Conservation (phyloP, 805 yeast genomes). For the Ogataea paradorogensis region DNA sequence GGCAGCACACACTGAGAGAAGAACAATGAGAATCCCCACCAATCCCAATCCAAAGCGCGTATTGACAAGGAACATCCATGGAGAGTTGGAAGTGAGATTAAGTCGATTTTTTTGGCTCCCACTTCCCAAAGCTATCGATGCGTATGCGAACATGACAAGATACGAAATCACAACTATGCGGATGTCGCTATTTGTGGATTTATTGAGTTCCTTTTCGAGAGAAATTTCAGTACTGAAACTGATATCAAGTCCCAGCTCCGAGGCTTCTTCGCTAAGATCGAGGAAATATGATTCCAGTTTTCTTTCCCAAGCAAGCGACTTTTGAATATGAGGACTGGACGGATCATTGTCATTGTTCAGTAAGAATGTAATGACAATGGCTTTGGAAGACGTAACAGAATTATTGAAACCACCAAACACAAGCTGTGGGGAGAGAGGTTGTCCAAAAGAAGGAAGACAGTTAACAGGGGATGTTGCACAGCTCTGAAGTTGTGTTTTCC, state of each 20-base stretch:
- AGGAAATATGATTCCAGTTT: conserved; percentile 55
- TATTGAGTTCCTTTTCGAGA: conserved; percentile 77
- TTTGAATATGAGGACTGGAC: conserved; percentile 36
- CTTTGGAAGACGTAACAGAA: conserved; percentile 57
- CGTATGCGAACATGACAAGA: conserved; percentile 82
- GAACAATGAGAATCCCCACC: conserved; percentile 79
- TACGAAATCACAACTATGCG: conserved; percentile 72
- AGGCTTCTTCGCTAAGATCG: conserved; percentile 45
- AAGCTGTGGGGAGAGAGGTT: conserved; percentile 72
- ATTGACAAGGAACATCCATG: conserved; percentile 30
- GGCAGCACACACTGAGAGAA: conserved; percentile 75
- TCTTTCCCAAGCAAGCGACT: conserved; percentile 66
- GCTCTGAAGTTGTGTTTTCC: conserved; percentile 51
- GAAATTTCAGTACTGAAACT: conserved; percentile 83
- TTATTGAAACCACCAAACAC: conserved; percentile 58
- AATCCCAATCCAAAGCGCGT: conserved; percentile 77
- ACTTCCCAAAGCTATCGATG: conserved; percentile 76
- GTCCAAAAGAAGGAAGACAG: conserved; percentile 88
- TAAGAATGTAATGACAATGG: conserved; percentile 74
- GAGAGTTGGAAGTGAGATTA: conserved; percentile 6
- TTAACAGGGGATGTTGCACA: conserved; percentile 84
- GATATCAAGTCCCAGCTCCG: conserved; percentile 51
- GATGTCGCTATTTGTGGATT: conserved; percentile 76
- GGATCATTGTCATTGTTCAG: conserved; percentile 52
- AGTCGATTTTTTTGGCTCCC: conserved; percentile 12